These are phyloP conservation scores for Leishmania major DNA, from an alignment of 208 protist genomes.

Conservation along the genomic window DNA sequence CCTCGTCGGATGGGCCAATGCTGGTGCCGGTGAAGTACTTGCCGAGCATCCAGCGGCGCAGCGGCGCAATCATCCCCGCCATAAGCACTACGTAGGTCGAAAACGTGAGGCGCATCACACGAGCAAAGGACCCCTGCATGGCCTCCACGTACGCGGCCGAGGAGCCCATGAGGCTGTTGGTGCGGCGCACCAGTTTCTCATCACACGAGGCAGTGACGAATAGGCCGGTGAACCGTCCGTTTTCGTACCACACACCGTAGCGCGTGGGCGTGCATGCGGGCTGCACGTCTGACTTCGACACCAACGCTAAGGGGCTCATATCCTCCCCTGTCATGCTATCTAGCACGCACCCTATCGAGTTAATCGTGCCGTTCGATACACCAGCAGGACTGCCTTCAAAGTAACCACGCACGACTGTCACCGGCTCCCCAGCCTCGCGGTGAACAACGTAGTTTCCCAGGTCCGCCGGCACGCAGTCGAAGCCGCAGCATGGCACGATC, in stretches of 20 bases:
- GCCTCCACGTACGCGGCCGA: slow-evolving; percentile 64
- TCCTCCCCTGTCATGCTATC: slow-evolving; percentile 38
- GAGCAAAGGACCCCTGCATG: slow-evolving; percentile 38
- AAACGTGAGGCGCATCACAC: slow-evolving; percentile 31
- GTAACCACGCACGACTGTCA: slow-evolving; percentile 55
- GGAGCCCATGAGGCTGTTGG: slow-evolving; percentile 68
- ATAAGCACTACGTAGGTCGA: slow-evolving; percentile 23
- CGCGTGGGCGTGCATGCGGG: slow-evolving; percentile 39
- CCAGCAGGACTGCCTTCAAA: slow-evolving; percentile 37
- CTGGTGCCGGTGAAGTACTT: slow-evolving; percentile 37
- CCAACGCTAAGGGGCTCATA: slow-evolving; percentile 46
- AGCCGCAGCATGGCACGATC: slow-evolving; percentile 86
- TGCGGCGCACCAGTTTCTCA: slow-evolving; percentile 82
- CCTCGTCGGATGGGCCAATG: slow-evolving; percentile 48
- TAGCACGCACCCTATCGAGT: slow-evolving; percentile 44
- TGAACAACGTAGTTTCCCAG: slow-evolving; percentile 83
- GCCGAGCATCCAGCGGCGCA: slow-evolving; percentile 44
- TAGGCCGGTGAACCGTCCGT: slow-evolving; percentile 49
- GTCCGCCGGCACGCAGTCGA: slow-evolving; percentile 89
- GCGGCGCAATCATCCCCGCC: slow-evolving; percentile 38
- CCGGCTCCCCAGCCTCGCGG: slow-evolving; percentile 39
- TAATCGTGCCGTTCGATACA: slow-evolving; percentile 70
- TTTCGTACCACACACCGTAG: slow-evolving; percentile 67
- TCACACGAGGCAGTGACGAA: slow-evolving; percentile 71
- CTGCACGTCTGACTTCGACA: slow-evolving; percentile 36